Conservation (phyloP, 805 yeast species). For the Blastobotrys terrestris region DNA sequence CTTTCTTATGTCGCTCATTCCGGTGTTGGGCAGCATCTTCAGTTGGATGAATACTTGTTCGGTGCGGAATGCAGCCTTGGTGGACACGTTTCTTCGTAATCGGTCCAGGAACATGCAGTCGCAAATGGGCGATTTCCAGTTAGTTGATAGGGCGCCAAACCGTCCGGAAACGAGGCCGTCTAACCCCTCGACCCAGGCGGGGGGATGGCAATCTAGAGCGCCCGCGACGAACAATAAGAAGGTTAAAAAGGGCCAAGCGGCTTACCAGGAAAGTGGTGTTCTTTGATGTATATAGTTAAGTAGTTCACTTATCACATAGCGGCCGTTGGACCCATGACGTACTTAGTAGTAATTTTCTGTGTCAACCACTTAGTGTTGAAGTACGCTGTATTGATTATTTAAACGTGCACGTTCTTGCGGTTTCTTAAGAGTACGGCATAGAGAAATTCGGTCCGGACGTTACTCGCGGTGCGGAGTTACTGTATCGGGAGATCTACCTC, state of each 20-base stretch:
- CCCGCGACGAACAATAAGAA: not conserved
- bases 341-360: not conserved
- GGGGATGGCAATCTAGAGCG: not conserved
- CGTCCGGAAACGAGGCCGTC: not conserved
- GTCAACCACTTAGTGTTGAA: too few species aligned
- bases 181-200: not conserved
- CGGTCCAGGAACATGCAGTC: constrained; percentile 19
- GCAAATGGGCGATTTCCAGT: constrained; percentile 14
- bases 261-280: constrained; percentile 1
- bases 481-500: too few species aligned
- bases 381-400: too few species aligned
- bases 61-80: constrained; percentile 79
- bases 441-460: too few species aligned
- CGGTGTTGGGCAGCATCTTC: constrained; percentile 70
- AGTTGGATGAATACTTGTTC: constrained; percentile 83
- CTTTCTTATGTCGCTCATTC: constrained; percentile 69
- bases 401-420: too few species aligned
- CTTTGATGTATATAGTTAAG: not conserved
- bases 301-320: too few species aligned
- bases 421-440: too few species aligned
- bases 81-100: constrained; percentile 44
- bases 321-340: not conserved
- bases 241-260: not conserved
- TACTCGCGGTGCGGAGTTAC: too few species aligned
- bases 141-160: constrained; percentile 9